phyloP scores from a whole-genome alignment of 805 yeast species.

The Starmerella geochares region DNA sequence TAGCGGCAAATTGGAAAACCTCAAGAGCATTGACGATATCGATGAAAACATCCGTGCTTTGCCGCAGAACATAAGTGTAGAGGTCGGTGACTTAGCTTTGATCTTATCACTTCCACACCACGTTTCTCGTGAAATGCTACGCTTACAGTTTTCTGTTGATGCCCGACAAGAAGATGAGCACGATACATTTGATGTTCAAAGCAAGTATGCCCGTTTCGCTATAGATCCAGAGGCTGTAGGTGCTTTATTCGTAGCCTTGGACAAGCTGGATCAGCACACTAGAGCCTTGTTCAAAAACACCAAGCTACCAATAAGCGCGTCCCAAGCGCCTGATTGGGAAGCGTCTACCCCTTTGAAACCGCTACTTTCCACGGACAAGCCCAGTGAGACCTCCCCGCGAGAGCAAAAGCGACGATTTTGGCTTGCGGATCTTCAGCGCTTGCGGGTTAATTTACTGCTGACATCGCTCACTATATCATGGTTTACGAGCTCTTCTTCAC shows the following conservation, averaged over 20 bases:
- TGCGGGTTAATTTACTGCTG: slow-evolving; percentile 17
- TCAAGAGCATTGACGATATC: slow-evolving; percentile 8
- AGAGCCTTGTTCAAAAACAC: slow-evolving; percentile 8
- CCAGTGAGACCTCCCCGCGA: no score
- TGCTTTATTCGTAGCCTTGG: slow-evolving; percentile 17
- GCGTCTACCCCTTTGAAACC: neutral
- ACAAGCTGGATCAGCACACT: slow-evolving; percentile 12
- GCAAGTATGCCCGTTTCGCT: slow-evolving; percentile 20
- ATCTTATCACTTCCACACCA: slow-evolving; percentile 7
- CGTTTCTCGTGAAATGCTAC: slow-evolving; percentile 13
- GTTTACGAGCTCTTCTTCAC: slow-evolving; percentile 32
- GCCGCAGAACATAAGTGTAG: slow-evolving; percentile 6
- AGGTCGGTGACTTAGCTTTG: slow-evolving; percentile 11
- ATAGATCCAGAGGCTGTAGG: slow-evolving; percentile 23
- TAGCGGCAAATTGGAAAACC: slow-evolving; percentile 6
- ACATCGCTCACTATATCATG: slow-evolving; percentile 67
- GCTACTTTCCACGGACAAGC: neutral
- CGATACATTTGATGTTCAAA: slow-evolving; percentile 13
- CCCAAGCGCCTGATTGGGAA: neutral
- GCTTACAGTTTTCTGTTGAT: slow-evolving; percentile 12
- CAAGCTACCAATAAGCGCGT: neutral
- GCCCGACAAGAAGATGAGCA: slow-evolving; percentile 8
- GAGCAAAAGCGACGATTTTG: neutral
- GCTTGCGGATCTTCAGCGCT: slow-evolving; percentile 10
- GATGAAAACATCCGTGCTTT: neutral